These are phyloP conservation scores for Tricholoma saponaceum DNA, from an alignment of 768 basidiomycete genomes.

Conservation along the genomic window DNA sequence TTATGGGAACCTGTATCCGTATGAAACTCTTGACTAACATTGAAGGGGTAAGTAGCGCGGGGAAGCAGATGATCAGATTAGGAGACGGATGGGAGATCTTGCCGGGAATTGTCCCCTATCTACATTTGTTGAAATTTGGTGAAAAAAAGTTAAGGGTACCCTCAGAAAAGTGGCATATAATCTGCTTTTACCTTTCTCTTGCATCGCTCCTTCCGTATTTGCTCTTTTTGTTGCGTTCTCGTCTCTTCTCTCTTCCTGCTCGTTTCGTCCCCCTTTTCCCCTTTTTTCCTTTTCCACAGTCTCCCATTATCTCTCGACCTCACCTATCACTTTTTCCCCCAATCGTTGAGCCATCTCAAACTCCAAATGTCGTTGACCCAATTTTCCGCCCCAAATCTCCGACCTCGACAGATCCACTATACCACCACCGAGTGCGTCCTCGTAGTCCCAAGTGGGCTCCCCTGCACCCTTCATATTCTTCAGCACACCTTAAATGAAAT, in stretches of 20 bases:
- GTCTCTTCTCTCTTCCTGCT: too few relatives aligned
- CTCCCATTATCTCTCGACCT: too few relatives aligned
- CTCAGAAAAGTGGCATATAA: background rate
- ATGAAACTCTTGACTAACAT: too few relatives aligned
- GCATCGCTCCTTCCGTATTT: too few relatives aligned
- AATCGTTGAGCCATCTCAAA: background rate
- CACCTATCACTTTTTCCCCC: too few relatives aligned
- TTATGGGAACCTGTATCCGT: too few relatives aligned
- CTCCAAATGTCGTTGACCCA: background rate
- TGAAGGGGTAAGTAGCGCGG: too few relatives aligned
- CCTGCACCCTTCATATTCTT: conserved; percentile 30
- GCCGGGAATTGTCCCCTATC: background rate
- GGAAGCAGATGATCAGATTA: background rate
- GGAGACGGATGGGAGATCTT: background rate
- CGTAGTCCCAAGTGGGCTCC: conserved; percentile 17
- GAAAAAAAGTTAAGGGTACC: background rate
- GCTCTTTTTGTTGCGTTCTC: too few relatives aligned
- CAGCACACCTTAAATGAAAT: conserved; percentile 28
- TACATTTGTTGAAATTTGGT: background rate
- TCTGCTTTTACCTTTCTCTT: too few relatives aligned
- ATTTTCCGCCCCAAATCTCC: background rate
- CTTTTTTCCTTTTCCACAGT: too few relatives aligned
- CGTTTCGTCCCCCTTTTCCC: too few relatives aligned
- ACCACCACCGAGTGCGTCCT: background rate
- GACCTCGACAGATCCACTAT: background rate